phyloP scores from a whole-genome alignment of 768 basidiomycete genomes.

The Boletus pseudo-olivaceus region DNA sequence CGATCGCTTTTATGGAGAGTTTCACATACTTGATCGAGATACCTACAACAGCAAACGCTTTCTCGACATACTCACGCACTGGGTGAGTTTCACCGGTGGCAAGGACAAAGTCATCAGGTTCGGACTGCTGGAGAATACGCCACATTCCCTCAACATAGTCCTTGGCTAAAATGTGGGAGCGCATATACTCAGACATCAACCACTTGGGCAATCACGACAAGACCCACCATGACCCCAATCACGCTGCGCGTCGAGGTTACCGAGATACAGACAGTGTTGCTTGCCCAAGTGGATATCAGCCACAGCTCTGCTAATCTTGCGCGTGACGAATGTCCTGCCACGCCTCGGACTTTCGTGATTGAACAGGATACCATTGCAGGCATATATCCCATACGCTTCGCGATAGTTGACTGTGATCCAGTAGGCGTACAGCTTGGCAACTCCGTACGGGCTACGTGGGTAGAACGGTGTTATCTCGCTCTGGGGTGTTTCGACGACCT shows the following conservation, averaged over 20 bases:
- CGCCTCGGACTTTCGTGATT: conserved; percentile 96
- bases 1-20: not conserved
- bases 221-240: conserved; percentile 94
- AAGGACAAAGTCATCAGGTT: conserved; percentile 86
- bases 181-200: conserved; percentile 5
- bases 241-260: conserved; percentile 91
- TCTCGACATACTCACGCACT: conserved; percentile 90
- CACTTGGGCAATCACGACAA: not conserved
- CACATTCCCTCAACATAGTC: conserved; percentile 99
- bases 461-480: conserved; percentile 97
- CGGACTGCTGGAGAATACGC: conserved; percentile 88
- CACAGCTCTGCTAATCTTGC: conserved; percentile 90
- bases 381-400: conserved; percentile 95
- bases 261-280: conserved; percentile 87
- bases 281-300: conserved; percentile 91
- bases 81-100: conserved; percentile 96
- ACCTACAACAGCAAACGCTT: conserved; percentile 69
- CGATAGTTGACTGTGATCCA: conserved; percentile 92
- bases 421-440: conserved; percentile 89
- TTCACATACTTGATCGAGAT: conserved; percentile 58
- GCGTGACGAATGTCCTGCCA: conserved; percentile 92
- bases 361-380: conserved; percentile 96
- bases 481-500: conserved; percentile 94
- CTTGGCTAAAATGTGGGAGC: conserved; percentile 45
- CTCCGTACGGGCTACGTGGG: conserved; percentile 95